Percentiles rank a stretch among this genome's conserved stretches.
These are phyloP conservation scores for Aspergillus kassunensis DNA, from an alignment of 495 filamentous ascomycete species.

Conservation along the genomic window DNA sequence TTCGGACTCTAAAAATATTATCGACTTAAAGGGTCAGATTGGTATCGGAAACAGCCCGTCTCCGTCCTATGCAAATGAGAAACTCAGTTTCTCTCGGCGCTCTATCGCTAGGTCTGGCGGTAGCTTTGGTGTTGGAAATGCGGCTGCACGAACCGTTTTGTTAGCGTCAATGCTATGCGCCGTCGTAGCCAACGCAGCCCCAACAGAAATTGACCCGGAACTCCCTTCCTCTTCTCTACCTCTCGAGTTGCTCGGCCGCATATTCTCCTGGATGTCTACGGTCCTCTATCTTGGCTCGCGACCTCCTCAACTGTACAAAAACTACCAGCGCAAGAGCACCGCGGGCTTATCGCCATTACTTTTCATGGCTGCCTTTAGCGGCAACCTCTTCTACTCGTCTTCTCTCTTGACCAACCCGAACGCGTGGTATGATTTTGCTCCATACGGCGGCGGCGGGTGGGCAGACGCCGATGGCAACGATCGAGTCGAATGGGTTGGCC, in stretches of 20 bases:
- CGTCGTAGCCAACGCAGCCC: slow-evolving; percentile 41
- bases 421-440: slow-evolving; percentile 56
- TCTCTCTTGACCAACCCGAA: slow-evolving; percentile 66
- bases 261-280: slow-evolving; percentile 65
- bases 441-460: slow-evolving; percentile 67
- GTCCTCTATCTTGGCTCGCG: slow-evolving; percentile 66
- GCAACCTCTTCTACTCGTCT: slow-evolving; percentile 68
- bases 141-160: slow-evolving; percentile 42
- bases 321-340: slow-evolving; percentile 62
- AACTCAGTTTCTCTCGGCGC: slow-evolving; percentile 31
- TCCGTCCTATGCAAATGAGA: slow-evolving; percentile 40
- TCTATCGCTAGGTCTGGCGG: slow-evolving; percentile 23
- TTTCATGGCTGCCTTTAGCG: slow-evolving; percentile 68
- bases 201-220: slow-evolving; percentile 23
- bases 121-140: slow-evolving; percentile 28
- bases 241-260: slow-evolving; percentile 47
- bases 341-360: slow-evolving; percentile 64
- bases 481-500: slow-evolving; percentile 53
- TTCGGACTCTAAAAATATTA: slow-evolving; percentile 29
- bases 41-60: slow-evolving; percentile 21
- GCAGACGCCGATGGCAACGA: slow-evolving; percentile 57
- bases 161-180: slow-evolving; percentile 46
- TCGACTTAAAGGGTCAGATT: slow-evolving; percentile 24
- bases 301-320: slow-evolving; percentile 68
- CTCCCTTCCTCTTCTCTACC: slow-evolving; percentile 24